phyloP scores from a whole-genome alignment of 495 filamentous ascomycete genomes.

The Xylaria intraflava region DNA sequence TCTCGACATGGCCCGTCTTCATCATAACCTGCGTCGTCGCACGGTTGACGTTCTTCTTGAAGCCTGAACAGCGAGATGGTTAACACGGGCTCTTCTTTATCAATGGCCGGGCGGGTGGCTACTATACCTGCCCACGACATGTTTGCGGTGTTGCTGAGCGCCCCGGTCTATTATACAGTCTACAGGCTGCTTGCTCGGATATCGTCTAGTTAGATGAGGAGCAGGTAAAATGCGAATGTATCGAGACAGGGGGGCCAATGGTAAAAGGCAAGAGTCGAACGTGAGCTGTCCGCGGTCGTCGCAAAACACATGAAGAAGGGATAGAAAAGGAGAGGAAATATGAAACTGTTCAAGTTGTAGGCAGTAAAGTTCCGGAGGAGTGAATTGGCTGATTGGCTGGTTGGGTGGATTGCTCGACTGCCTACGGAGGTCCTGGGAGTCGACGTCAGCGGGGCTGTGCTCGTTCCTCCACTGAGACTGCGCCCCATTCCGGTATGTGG shows the following conservation, averaged over 20 bases:
- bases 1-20: conserved; percentile 98
- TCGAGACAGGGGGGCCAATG: background rate
- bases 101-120: background rate
- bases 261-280: background rate
- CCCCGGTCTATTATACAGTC: background rate
- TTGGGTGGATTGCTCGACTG: too few species aligned
- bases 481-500: too few species aligned
- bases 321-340: too few species aligned
- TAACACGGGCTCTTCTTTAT: background rate
- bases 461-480: too few species aligned
- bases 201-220: background rate
- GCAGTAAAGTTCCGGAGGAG: too few species aligned
- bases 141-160: conserved; percentile 24
- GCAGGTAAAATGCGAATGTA: background rate
- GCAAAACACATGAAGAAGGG: too few species aligned
- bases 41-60: conserved; percentile 98
- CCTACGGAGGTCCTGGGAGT: too few species aligned
- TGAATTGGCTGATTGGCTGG: too few species aligned
- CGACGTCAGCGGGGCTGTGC: too few species aligned
- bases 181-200: background rate
- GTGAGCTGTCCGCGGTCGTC: background rate
- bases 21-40: conserved; percentile 99
- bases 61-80: conserved; percentile 49
- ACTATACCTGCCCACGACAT: conserved; percentile 58
- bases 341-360: too few species aligned